A percentile compares a stretch with the other conserved stretches of the same genome.
phyloP scores from a whole-genome alignment of 306 rosid genomes.

The Vigna reflexopilosa region DNA sequence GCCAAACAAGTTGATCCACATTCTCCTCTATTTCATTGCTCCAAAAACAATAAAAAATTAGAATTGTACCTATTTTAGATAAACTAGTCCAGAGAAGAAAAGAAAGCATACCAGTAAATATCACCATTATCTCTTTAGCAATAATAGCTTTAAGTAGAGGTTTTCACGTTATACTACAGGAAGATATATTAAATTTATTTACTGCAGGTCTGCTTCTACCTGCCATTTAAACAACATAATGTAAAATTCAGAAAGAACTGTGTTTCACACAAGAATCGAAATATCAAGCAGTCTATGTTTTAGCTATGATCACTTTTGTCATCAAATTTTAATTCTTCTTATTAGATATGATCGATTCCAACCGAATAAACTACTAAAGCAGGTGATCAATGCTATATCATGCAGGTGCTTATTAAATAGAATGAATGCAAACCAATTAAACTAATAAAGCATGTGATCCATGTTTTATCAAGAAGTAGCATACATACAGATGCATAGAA shows the following conservation, averaged over 20 bases:
- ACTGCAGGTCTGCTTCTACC: not conserved
- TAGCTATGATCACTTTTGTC: slow-evolving; percentile 14
- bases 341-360: slow-evolving; percentile 18
- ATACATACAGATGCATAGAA: slow-evolving; percentile 17
- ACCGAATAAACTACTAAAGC: slow-evolving; percentile 37
- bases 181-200: slow-evolving; percentile 6
- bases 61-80: slow-evolving; percentile 34
- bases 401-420: slow-evolving; percentile 8
- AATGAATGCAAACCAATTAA: slow-evolving; percentile 34
- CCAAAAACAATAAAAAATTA: slow-evolving; percentile 31
- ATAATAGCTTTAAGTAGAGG: not conserved
- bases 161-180: not conserved
- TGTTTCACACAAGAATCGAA: not conserved
- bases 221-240: not conserved
- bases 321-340: slow-evolving; percentile 14
- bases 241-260: slow-evolving; percentile 34
- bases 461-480: slow-evolving; percentile 27
- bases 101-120: slow-evolving; percentile 35
- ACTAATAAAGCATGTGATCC: slow-evolving; percentile 34
- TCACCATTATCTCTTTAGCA: slow-evolving; percentile 1
- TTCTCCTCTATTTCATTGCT: slow-evolving; percentile 43
- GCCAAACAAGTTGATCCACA: slow-evolving; percentile 47
- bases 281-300: slow-evolving; percentile 33
- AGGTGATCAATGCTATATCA: slow-evolving; percentile 37
- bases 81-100: slow-evolving; percentile 38